Conservation (phyloP, 2,329 filamentous ascomycete species). For the Paraphoma sp. region DNA sequence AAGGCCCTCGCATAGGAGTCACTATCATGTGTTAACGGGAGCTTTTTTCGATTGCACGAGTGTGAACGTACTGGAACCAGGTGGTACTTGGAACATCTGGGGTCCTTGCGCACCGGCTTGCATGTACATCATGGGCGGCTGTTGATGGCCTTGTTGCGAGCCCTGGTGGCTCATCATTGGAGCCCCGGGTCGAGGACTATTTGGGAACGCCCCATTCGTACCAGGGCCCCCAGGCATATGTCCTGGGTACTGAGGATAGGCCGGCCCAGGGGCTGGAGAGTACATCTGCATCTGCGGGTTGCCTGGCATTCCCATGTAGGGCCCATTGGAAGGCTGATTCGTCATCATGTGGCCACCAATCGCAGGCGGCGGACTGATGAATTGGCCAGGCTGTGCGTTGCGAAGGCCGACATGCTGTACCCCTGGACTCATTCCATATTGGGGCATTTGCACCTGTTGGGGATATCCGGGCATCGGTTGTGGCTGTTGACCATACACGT, state of each 20-base stretch:
- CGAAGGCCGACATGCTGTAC: constrained; percentile 75
- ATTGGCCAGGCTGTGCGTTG: constrained; percentile 76
- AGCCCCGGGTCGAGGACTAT: constrained; percentile 78
- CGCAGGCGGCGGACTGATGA: constrained; percentile 72
- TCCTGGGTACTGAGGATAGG: constrained; percentile 69
- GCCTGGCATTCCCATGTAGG: constrained; percentile 73
- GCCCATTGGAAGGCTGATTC: constrained; percentile 70
- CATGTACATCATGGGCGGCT: constrained; percentile 73
- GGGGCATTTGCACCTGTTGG: constrained; percentile 68
- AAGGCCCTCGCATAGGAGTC: constrained; percentile 48
- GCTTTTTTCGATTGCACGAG: background rate
- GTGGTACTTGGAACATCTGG: constrained; percentile 75
- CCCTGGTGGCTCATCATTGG: constrained; percentile 95
- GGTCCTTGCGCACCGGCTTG: constrained; percentile 78
- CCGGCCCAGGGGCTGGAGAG: constrained; percentile 68
- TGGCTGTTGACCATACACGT: constrained; percentile 72
- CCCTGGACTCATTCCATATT: constrained; percentile 72
- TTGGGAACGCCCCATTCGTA: constrained; percentile 79
- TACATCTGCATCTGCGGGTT: constrained; percentile 83
- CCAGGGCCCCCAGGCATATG: constrained; percentile 62
- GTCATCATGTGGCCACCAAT: constrained; percentile 84
- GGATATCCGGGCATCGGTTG: constrained; percentile 56
- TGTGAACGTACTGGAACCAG: constrained; percentile 72
- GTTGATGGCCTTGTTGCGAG: constrained; percentile 80
- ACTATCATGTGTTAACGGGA: constrained; percentile 32